phyloP scores from a whole-genome alignment of 1,139 yeast genomes.

The Candida sojae region DNA sequence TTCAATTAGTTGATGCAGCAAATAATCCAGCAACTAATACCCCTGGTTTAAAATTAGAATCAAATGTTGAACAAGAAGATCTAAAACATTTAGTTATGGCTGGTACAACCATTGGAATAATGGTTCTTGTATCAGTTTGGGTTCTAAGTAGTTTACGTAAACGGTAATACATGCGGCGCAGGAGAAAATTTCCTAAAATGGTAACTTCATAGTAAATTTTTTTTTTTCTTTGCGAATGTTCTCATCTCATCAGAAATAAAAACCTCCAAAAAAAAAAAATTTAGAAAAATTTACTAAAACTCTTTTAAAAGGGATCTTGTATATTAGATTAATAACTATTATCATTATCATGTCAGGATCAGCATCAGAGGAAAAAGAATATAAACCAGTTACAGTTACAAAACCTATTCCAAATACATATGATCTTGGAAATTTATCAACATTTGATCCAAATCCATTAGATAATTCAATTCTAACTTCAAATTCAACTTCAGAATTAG shows the following conservation, averaged over 20 bases:
- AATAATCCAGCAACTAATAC: slow-evolving; percentile 76
- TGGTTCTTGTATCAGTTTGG: slow-evolving; percentile 61
- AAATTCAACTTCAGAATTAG: slow-evolving; percentile 49
- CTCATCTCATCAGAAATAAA: slow-evolving; percentile 8
- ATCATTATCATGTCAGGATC: background rate
- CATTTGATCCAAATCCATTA: slow-evolving; percentile 83
- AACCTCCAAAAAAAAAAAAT: background rate
- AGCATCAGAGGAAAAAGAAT: slow-evolving; percentile 32
- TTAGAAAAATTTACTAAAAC: slow-evolving; percentile 2
- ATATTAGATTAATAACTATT: background rate
- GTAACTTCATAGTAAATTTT: background rate
- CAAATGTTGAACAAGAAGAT: slow-evolving; percentile 49
- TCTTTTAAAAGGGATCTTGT: background rate
- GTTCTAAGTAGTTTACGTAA: slow-evolving; percentile 49
- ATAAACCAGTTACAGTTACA: slow-evolving; percentile 79
- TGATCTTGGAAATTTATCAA: slow-evolving; percentile 86
- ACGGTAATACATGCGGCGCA: slow-evolving; percentile 1
- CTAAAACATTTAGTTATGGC: slow-evolving; percentile 54
- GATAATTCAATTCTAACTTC: slow-evolving; percentile 57
- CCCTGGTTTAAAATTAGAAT: slow-evolving; percentile 76
- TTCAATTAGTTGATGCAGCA: slow-evolving; percentile 88
- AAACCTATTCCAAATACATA: slow-evolving; percentile 83
- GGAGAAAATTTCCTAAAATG: background rate
- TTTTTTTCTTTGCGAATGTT: background rate
- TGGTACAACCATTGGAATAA: slow-evolving; percentile 66